Base-by-base conservation (phyloP, 495 filamentous ascomycete genomes). In the Xylaria grammica region DNA sequence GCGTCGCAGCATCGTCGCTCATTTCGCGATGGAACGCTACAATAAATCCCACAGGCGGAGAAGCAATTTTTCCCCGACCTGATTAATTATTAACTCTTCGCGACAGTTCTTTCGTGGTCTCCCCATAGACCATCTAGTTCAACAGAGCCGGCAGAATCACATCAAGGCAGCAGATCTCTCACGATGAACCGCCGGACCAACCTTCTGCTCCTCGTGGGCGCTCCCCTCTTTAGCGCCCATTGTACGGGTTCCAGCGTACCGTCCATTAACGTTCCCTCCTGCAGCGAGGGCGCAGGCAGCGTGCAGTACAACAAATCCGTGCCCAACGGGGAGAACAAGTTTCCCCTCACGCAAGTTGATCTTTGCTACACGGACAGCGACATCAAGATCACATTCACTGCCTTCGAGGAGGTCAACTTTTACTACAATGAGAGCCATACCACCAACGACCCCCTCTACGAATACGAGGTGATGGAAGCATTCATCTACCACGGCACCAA, bases 391-490 rank as follows among this genome's bases (percentile, higher is more conserved):
- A 69, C 68, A 13, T 76, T 76, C 44, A 72, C 63, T 9, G 74
- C 74, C 3, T 60, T 67, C 9, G 58, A 71, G 46, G 74, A 76
- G 58, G 68, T 63, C 6, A 73, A 76, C 60, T 76, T 63, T 54
- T 76, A 64, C 63, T 76, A 66, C 72, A 74, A 76, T 62, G 64
- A 60, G 27, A 72, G 48, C 50, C 63, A 70, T 19, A 65, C 50
- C 29, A 76, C 67, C 22, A 76, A 76, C 34, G 74, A 74, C 57
- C 50, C 65, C 29, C 67, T 76, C 50, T 76, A 69, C 67, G 51
- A 67, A 57, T 76, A 76, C 48, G 74, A 76, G 50, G 74, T 74
- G 4, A 76, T 76, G 74, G 74, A 76, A 60, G 67, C 59, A 1
- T 76, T 76, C 54, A 57, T 76, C 55, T 69, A 72, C 48, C 70